A percentile compares a stretch with the other conserved stretches of the same genome.
Evolutionary conservation across 2,329 filamentous ascomycete species (phyloP).

Genomic region (Tolypocladium inflatum): DNA sequence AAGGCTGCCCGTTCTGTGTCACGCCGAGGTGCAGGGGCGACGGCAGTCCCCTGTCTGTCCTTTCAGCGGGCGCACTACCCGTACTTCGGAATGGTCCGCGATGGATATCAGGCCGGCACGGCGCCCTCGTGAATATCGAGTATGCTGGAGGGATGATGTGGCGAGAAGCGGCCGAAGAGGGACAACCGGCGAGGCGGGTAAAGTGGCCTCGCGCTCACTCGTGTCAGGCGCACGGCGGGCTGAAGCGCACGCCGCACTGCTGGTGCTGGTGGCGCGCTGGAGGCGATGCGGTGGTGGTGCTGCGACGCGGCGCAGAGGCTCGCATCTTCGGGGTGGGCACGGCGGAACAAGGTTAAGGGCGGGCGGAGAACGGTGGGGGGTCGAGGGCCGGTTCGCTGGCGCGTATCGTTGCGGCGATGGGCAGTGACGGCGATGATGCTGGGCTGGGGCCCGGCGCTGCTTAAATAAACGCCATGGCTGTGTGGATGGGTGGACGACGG

Average conservation of each 20-base stretch:
- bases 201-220: background rate
- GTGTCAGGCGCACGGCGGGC: background rate
- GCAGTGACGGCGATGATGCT: background rate
- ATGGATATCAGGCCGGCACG: background rate
- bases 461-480: background rate
- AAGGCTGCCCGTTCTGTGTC: background rate
- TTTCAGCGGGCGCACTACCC: background rate
- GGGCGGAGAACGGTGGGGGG: background rate
- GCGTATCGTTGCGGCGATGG: background rate
- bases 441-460: background rate
- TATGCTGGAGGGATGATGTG: background rate
- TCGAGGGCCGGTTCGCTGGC: background rate
- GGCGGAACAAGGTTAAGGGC: too few species aligned
- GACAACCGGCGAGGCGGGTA: background rate
- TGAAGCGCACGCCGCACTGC: background rate
- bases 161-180: background rate
- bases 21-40: background rate
- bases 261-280: background rate
- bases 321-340: background rate
- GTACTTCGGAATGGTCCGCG: too few species aligned
- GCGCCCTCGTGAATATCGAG: background rate
- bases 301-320: background rate
- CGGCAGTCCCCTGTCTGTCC: background rate
- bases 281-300: background rate
- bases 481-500: background rate